Conservation (phyloP, 1,284 basidiomycete species). For the Cystobasidium pallidum region DNA sequence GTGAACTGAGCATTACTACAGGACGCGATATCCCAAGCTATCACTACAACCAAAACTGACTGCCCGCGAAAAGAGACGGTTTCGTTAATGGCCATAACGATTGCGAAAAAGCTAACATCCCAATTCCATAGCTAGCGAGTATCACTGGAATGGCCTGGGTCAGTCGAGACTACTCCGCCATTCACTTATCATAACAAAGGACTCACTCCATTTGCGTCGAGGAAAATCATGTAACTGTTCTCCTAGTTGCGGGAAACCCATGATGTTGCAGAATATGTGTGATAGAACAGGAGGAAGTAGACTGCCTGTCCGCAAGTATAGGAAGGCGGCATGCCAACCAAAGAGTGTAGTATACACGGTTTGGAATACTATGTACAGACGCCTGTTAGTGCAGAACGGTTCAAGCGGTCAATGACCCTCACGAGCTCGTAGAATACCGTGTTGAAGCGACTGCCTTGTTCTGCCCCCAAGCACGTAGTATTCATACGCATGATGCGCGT, state of each 20-base stretch:
- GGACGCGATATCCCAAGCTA: neutral
- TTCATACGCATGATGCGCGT: constrained; percentile 89
- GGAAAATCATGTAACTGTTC: constrained; percentile 59
- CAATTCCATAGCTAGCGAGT: constrained; percentile 18
- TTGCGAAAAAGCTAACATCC: constrained; percentile 22
- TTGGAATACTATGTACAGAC: constrained; percentile 70
- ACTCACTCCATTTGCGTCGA: constrained; percentile 58
- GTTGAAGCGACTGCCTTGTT: constrained; percentile 65
- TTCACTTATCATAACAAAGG: neutral
- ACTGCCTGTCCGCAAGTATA: constrained; percentile 73
- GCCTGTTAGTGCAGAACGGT: neutral
- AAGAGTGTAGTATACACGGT: constrained; percentile 87
- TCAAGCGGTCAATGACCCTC: constrained; percentile 54
- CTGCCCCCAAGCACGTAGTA: constrained; percentile 72
- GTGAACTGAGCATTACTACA: too few relatives aligned
- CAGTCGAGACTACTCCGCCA: too few relatives aligned
- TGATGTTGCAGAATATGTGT: constrained; percentile 90
- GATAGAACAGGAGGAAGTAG: constrained; percentile 66
- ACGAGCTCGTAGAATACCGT: constrained; percentile 68
- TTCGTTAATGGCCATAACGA: constrained; percentile 49
- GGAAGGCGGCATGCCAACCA: constrained; percentile 82
- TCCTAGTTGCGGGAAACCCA: constrained; percentile 75
- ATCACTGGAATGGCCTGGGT: constrained; percentile 4
- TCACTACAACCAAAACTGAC: constrained; percentile 45
- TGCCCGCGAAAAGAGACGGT: constrained; percentile 48